These are phyloP conservation scores for Cucurbita maxima DNA, from an alignment of 306 rosid genomes.

Conservation along the genomic window DNA sequence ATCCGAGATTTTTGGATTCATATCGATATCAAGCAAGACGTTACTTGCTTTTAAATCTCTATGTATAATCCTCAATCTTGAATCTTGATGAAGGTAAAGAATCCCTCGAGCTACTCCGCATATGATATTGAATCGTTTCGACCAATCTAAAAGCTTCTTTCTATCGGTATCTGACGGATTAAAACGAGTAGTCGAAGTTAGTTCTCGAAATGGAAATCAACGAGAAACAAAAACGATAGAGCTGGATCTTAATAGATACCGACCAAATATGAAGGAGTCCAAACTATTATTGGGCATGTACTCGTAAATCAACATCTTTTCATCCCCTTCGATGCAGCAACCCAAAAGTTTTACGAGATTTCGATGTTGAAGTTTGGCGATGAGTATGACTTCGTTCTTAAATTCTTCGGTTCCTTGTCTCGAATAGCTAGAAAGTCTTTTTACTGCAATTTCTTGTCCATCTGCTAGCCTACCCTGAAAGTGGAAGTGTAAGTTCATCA, in stretches of 20 bases:
- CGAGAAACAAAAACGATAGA: background rate
- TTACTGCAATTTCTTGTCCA: constrained; percentile 47
- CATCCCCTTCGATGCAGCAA: constrained; percentile 35
- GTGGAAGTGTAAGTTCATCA: constrained; percentile 9
- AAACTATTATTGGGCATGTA: constrained; percentile 49
- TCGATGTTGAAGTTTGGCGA: constrained; percentile 58
- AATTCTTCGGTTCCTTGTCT: constrained; percentile 51
- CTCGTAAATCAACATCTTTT: constrained; percentile 43
- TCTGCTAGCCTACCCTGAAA: constrained; percentile 35
- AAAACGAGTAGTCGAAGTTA: background rate
- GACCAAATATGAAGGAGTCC: constrained; percentile 55
- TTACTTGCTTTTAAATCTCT: constrained; percentile 47
- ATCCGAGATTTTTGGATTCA: constrained; percentile 53
- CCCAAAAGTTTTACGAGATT: constrained; percentile 56
- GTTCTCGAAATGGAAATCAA: background rate
- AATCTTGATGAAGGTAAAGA: constrained; percentile 45
- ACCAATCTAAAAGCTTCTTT: constrained; percentile 17
- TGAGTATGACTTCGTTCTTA: constrained; percentile 39
- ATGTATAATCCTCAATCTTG: constrained; percentile 37
- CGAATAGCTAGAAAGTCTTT: constrained; percentile 32
- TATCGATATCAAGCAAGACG: constrained; percentile 28
- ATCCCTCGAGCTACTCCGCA: constrained; percentile 34
- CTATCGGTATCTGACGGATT: constrained; percentile 13
- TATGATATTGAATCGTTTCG: constrained; percentile 30
- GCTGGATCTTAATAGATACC: background rate